Conservation (phyloP, 176 grass and related monocot species). For the Cymbopogon citratus region DNA sequence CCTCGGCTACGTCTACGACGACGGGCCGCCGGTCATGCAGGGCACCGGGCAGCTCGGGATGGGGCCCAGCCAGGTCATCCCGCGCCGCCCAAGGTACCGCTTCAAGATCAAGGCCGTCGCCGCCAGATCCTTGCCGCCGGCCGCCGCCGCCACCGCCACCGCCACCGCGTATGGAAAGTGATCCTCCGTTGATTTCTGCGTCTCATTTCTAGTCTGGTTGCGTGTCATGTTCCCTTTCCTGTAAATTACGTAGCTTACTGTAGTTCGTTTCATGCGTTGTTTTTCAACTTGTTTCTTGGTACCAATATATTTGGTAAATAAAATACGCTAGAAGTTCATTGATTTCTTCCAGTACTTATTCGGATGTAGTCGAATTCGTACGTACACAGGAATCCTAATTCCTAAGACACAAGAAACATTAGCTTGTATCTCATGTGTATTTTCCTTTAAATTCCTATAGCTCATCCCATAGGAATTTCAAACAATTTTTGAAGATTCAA, state of each 20-base stretch:
- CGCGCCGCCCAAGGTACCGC: conserved; percentile 62
- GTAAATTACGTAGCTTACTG: not conserved
- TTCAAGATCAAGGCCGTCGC: conserved; percentile 79
- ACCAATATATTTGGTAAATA: too few relatives aligned
- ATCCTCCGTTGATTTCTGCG: not conserved
- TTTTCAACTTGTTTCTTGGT: not conserved
- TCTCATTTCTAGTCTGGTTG: not conserved
- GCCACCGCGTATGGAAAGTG: not conserved
- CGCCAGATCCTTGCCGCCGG: not conserved
- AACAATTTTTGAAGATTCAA: not conserved
- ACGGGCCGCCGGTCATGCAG: conserved; percentile 59
- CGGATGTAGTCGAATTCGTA: too few relatives aligned
- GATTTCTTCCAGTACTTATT: too few relatives aligned
- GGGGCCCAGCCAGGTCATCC: conserved; percentile 75
- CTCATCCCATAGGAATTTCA: not conserved
- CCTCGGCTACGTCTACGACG: conserved; percentile 82
- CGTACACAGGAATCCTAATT: too few relatives aligned
- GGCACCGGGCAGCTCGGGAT: conserved; percentile 70
- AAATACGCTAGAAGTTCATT: too few relatives aligned
- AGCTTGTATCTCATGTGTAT: too few relatives aligned
- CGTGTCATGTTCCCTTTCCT: not conserved
- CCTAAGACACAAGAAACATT: not conserved
- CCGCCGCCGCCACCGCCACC: not conserved
- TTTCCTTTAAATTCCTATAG: too few relatives aligned
- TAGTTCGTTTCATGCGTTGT: not conserved